Conservation (phyloP, 768 basidiomycete genomes). For the Flagelloscypha sp. region DNA sequence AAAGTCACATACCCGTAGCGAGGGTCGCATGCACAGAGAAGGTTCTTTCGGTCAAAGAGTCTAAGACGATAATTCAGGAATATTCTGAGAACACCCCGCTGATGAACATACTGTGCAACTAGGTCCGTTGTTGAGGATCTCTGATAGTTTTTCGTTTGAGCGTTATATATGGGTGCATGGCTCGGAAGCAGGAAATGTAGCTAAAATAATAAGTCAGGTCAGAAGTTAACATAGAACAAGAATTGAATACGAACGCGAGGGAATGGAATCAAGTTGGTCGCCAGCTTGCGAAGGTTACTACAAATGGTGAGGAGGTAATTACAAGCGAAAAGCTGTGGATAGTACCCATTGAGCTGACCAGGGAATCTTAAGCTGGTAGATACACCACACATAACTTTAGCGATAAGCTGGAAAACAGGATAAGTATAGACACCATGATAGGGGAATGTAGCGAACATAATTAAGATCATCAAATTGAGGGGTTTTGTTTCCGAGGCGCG, state of each 20-base stretch:
- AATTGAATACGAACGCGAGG: slow-evolving; percentile 59
- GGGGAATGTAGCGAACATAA: slow-evolving; percentile 31
- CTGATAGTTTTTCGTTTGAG: slow-evolving; percentile 53
- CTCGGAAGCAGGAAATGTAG: slow-evolving; percentile 96
- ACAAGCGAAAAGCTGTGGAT: neutral
- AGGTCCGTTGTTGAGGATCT: slow-evolving; percentile 57
- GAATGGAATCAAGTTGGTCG: slow-evolving; percentile 93
- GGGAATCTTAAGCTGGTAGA: slow-evolving; percentile 90
- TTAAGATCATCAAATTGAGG: slow-evolving; percentile 68
- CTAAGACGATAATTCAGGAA: slow-evolving; percentile 30
- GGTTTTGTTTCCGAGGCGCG: slow-evolving; percentile 51
- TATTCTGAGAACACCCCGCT: neutral
- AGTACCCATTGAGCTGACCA: slow-evolving; percentile 83
- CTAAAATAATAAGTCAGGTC: slow-evolving; percentile 28
- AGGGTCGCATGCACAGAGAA: slow-evolving; percentile 80
- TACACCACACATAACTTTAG: slow-evolving; percentile 91
- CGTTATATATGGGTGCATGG: slow-evolving; percentile 82
- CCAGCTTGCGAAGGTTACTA: slow-evolving; percentile 83
- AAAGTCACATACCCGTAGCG: slow-evolving; percentile 49
- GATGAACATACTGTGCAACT: slow-evolving; percentile 54
- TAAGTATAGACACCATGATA: slow-evolving; percentile 2
- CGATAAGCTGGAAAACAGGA: slow-evolving; percentile 44
- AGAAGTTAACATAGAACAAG: neutral
- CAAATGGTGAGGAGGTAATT: slow-evolving; percentile 7
- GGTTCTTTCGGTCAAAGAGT: slow-evolving; percentile 71